phyloP scores from a whole-genome alignment of 2,329 filamentous ascomycete genomes.

The Magnaporthiopsis incrustans region DNA sequence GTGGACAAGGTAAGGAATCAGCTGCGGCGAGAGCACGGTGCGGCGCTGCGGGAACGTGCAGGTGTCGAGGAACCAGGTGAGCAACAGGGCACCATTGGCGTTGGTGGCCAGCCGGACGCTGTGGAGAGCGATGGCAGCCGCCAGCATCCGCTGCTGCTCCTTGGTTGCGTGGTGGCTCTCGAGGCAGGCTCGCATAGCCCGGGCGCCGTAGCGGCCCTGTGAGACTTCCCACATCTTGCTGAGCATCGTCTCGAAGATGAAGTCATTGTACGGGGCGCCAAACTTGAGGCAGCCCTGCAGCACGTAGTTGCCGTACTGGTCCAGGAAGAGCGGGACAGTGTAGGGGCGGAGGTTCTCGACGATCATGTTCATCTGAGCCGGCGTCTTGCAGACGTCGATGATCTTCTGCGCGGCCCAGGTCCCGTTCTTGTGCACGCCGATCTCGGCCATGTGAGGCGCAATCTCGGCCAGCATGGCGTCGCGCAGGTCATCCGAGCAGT shows the following conservation, averaged over 20 bases:
- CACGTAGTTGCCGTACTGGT: slow-evolving; percentile 98
- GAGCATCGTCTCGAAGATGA: slow-evolving; percentile 97
- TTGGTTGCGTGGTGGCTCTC: slow-evolving; percentile 94
- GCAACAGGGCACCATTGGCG: slow-evolving; percentile 82
- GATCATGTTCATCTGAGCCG: slow-evolving; percentile 74
- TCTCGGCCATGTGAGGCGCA: slow-evolving; percentile 86
- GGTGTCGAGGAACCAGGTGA: slow-evolving; percentile 98
- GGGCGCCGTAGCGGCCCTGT: slow-evolving; percentile 87
- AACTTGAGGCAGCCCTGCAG: slow-evolving; percentile 95
- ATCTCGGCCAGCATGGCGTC: slow-evolving; percentile 88
- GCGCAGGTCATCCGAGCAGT: slow-evolving; percentile 82
- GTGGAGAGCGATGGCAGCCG: slow-evolving; percentile 89
- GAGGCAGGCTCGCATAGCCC: slow-evolving; percentile 92
- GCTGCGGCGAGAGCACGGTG: slow-evolving; percentile 81
- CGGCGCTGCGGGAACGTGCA: slow-evolving; percentile 91
- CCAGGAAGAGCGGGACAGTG: slow-evolving; percentile 84
- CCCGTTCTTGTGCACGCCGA: slow-evolving; percentile 97
- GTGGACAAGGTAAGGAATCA: slow-evolving; percentile 88
- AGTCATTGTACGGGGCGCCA: slow-evolving; percentile 80
- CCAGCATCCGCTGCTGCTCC: slow-evolving; percentile 91
- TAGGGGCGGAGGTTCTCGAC: slow-evolving; percentile 79
- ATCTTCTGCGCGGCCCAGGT: slow-evolving; percentile 99
- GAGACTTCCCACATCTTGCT: slow-evolving; percentile 87
- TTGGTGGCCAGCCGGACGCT: slow-evolving; percentile 95
- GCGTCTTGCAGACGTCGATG: slow-evolving; percentile 87